Evolutionary conservation across 345 rosid species (phyloP).

Genomic region (Populus tremula): DNA sequence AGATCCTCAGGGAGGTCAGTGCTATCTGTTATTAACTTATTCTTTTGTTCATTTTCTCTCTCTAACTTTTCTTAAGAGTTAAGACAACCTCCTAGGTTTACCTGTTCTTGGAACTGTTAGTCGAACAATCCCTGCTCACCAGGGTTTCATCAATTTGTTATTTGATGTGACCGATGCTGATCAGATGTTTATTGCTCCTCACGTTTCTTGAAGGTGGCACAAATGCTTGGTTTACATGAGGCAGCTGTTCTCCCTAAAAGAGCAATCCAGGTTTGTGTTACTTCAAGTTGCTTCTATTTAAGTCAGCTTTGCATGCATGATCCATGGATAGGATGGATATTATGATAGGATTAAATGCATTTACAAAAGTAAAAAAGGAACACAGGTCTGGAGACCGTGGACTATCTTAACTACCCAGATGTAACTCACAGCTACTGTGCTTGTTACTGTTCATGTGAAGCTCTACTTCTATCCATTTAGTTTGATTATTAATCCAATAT

Average conservation of each 20-base stretch:
- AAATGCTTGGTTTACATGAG: constrained; percentile 69
- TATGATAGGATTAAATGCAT: neutral
- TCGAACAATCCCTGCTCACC: neutral
- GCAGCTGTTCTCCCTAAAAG: constrained; percentile 77
- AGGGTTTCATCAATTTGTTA: neutral
- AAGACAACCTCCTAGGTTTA: neutral
- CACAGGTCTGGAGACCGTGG: neutral
- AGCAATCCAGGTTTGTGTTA: constrained; percentile 77
- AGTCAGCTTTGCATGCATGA: neutral
- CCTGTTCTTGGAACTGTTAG: neutral
- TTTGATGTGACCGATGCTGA: neutral
- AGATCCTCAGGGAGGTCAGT: constrained; percentile 81
- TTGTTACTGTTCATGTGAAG: neutral
- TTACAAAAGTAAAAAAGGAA: neutral
- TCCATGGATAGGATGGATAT: neutral
- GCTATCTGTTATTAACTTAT: neutral
- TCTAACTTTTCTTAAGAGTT: neutral
- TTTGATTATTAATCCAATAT: neutral
- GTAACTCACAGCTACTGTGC: neutral
- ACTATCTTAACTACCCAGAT: neutral
- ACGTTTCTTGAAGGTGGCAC: constrained; percentile 60
- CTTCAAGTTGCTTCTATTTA: neutral
- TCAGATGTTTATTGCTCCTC: constrained; percentile 1
- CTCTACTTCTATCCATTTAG: neutral
- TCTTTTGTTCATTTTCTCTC: neutral